Conservation (phyloP, 169 alveolate species). For the Ichthyophthirius multifiliis region DNA sequence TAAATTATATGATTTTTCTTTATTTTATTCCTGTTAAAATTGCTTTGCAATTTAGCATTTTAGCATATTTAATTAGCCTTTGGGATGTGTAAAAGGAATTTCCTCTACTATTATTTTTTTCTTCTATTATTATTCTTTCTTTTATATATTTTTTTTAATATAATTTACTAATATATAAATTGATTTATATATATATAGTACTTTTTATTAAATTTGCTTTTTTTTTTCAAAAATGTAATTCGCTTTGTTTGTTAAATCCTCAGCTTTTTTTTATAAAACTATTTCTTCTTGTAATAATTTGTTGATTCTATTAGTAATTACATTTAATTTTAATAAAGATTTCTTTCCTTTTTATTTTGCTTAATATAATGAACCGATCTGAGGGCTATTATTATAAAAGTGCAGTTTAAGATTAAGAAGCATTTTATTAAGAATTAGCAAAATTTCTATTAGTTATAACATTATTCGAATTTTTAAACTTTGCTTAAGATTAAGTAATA, state of each 20-base stretch:
- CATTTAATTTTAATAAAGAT: not conserved
- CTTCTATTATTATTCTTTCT: not conserved
- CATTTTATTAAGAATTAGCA: too few species aligned
- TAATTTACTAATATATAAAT: too few species aligned
- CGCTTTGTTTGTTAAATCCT: not conserved
- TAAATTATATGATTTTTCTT: not conserved
- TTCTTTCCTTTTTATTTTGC: not conserved
- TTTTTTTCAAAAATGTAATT: not conserved
- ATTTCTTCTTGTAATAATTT: not conserved
- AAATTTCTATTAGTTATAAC: too few species aligned
- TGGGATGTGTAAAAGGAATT: not conserved
- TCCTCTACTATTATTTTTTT: too few species aligned
- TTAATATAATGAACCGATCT: conserved; percentile 1
- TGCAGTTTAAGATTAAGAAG: too few species aligned
- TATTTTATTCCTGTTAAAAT: not conserved
- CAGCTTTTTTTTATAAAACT: not conserved
- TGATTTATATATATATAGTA: not conserved
- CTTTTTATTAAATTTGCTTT: not conserved
- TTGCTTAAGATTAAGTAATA: too few species aligned
- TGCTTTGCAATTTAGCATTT: not conserved
- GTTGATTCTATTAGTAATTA: not conserved
- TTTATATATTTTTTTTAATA: not conserved
- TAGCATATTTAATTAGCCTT: not conserved
- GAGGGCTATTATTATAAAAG: too few species aligned
- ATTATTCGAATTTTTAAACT: too few species aligned